phyloP scores from a whole-genome alignment of 768 basidiomycete genomes.

The Boletellus emodensis region DNA sequence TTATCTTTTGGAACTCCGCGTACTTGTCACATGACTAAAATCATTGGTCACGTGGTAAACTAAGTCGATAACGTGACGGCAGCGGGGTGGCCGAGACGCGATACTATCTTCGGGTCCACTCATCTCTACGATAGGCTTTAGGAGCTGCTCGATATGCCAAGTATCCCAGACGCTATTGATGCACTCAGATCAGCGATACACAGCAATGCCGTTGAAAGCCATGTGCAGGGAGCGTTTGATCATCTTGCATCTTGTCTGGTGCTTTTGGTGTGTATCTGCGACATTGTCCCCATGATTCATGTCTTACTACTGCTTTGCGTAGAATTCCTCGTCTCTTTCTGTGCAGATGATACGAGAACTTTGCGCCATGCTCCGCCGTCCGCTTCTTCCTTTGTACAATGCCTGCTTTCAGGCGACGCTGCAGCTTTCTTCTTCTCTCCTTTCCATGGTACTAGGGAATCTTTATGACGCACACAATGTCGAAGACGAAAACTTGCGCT shows the following conservation, averaged over 20 bases:
- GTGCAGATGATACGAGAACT: slow-evolving; percentile 37
- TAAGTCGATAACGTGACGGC: slow-evolving; percentile 4
- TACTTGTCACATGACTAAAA: slow-evolving; percentile 28
- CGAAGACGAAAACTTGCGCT: slow-evolving; percentile 19
- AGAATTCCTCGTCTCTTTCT: slow-evolving; percentile 41
- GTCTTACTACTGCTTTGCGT: background rate
- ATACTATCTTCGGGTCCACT: background rate
- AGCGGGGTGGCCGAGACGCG: too few relatives aligned
- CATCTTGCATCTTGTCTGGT: slow-evolving; percentile 41
- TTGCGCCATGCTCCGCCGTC: slow-evolving; percentile 37
- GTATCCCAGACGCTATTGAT: slow-evolving; percentile 29
- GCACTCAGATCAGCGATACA: slow-evolving; percentile 29
- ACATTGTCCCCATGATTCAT: background rate
- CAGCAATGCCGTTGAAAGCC: slow-evolving; percentile 28
- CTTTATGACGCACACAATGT: slow-evolving; percentile 26
- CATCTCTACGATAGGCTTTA: background rate
- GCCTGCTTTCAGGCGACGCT: slow-evolving; percentile 37
- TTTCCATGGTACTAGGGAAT: slow-evolving; percentile 39
- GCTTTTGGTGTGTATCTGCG: slow-evolving; percentile 38
- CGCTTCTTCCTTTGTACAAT: slow-evolving; percentile 44
- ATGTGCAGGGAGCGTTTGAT: slow-evolving; percentile 33
- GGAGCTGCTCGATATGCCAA: slow-evolving; percentile 11
- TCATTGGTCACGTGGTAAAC: slow-evolving; percentile 21
- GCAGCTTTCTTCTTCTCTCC: slow-evolving; percentile 38
- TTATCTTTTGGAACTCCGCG: slow-evolving; percentile 23